Percentiles rank a stretch among this genome's conserved stretches.
These are phyloP conservation scores for Trypanosoma lewisi DNA, from an alignment of 208 protist species.

Conservation along the genomic window DNA sequence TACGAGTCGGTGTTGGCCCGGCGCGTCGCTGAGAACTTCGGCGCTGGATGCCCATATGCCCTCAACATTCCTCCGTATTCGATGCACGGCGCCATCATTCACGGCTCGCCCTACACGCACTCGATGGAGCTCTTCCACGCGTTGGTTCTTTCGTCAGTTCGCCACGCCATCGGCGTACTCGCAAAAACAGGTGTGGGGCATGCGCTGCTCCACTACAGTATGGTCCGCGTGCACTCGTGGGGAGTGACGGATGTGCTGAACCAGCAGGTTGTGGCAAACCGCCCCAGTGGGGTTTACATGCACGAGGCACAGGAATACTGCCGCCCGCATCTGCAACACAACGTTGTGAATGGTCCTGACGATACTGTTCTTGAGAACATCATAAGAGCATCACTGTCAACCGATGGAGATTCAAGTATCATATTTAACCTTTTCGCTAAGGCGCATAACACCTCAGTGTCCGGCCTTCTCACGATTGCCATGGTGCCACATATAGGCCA, in stretches of 20 bases:
- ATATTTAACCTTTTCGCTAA: constrained; percentile 15
- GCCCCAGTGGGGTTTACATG: not conserved
- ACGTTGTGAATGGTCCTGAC: constrained; percentile 3
- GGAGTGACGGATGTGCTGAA: constrained; percentile 28
- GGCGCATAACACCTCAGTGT: not conserved
- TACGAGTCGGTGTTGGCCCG: constrained; percentile 19
- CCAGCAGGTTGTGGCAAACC: constrained; percentile 16
- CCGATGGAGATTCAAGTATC: constrained; percentile 18
- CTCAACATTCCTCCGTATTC: not conserved
- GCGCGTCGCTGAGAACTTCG: constrained; percentile 16
- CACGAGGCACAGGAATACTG: not conserved
- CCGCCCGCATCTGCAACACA: constrained; percentile 3
- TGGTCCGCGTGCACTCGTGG: constrained; percentile 39
- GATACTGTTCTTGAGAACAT: constrained; percentile 15
- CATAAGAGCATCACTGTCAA: not conserved
- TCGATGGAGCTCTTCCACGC: constrained; percentile 20
- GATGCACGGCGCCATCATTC: constrained; percentile 24
- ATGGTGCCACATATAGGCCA: constrained; percentile 19
- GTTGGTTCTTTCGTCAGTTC: constrained; percentile 20
- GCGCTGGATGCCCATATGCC: not conserved
- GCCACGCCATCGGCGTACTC: constrained; percentile 14
- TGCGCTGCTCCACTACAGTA: constrained; percentile 24
- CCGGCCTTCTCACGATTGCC: constrained; percentile 17
- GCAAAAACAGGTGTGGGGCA: not conserved
- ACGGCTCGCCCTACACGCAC: constrained; percentile 14